A percentile compares a stretch with the other conserved stretches of the same genome.
phyloP scores from a whole-genome alignment of 257 asterid genomes.

The Nicotiana otophora region DNA sequence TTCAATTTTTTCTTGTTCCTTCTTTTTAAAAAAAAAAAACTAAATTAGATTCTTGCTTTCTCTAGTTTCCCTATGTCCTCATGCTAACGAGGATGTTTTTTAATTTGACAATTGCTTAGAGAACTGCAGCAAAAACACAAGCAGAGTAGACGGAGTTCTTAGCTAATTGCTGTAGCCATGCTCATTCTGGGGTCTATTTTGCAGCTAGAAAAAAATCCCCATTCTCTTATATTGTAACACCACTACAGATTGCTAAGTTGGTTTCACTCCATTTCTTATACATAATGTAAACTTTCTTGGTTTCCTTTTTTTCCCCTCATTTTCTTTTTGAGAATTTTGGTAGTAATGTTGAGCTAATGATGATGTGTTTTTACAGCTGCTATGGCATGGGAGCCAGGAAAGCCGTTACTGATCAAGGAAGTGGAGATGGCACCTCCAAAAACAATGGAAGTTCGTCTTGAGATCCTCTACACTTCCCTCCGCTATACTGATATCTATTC shows the following conservation, averaged over 20 bases:
- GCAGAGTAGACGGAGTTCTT: neutral
- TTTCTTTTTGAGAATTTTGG: too few relatives aligned
- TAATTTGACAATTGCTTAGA: neutral
- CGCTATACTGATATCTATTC: neutral
- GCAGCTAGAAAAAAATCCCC: neutral
- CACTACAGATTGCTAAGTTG: too few relatives aligned
- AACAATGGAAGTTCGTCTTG: too few relatives aligned
- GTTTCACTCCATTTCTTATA: too few relatives aligned
- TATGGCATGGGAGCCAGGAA: conserved; percentile 19
- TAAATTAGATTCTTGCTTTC: too few relatives aligned
- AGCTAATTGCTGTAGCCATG: neutral
- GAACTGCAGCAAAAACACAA: neutral
- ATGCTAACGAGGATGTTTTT: neutral
- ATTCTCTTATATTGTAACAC: neutral
- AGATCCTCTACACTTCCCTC: too few relatives aligned
- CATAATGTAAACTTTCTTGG: neutral
- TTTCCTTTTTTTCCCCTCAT: too few relatives aligned
- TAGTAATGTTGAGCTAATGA: neutral
- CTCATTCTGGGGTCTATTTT: neutral
- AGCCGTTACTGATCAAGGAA: neutral
- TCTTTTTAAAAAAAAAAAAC: too few relatives aligned
- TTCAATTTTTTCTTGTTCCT: too few relatives aligned
- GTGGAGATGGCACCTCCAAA: too few relatives aligned
- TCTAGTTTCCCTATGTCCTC: neutral
- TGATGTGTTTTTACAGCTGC: conserved; percentile 13